Percentiles rank a stretch among this genome's conserved stretches.
These are phyloP conservation scores for Penicillium polonicum DNA, from an alignment of 2,329 filamentous ascomycete genomes.

Conservation along the genomic window DNA sequence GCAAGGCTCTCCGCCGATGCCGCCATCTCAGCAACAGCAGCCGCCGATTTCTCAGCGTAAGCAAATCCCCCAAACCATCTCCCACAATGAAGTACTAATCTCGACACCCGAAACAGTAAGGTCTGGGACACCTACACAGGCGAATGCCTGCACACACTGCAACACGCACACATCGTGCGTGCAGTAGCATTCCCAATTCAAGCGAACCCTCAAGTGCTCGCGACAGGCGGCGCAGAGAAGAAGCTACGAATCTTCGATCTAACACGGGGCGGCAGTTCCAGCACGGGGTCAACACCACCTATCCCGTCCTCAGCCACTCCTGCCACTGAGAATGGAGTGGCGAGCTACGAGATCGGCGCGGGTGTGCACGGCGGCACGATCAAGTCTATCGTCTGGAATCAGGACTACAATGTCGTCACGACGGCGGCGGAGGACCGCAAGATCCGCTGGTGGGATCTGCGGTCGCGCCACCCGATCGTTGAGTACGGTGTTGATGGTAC, in stretches of 20 bases:
- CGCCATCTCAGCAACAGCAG: slow-evolving; percentile 83
- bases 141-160: slow-evolving; percentile 79
- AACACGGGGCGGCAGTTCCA: slow-evolving; percentile 49
- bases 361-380: slow-evolving; percentile 83
- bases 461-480: slow-evolving; percentile 70
- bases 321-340: slow-evolving; percentile 47
- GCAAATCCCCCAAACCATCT: slow-evolving; percentile 28
- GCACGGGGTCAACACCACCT: slow-evolving; percentile 41
- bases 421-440: slow-evolving; percentile 90
- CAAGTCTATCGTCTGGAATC: slow-evolving; percentile 94
- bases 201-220: slow-evolving; percentile 73
- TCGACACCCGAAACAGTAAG: slow-evolving; percentile 60
- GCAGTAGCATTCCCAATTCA: slow-evolving; percentile 86
- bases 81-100: slow-evolving; percentile 12
- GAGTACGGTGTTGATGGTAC: slow-evolving; percentile 77
- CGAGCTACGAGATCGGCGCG: slow-evolving; percentile 82
- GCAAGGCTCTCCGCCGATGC: slow-evolving; percentile 86
- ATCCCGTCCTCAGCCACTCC: slow-evolving; percentile 33
- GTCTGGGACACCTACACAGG: slow-evolving; percentile 97
- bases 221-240: slow-evolving; percentile 94
- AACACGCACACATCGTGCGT: slow-evolving; percentile 93
- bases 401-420: slow-evolving; percentile 81
- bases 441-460: slow-evolving; percentile 91
- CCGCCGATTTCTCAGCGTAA: slow-evolving; percentile 92
- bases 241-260: slow-evolving; percentile 93